Conservation (phyloP, 2,329 filamentous ascomycete species). For the Pestalotiopsis sp. region DNA sequence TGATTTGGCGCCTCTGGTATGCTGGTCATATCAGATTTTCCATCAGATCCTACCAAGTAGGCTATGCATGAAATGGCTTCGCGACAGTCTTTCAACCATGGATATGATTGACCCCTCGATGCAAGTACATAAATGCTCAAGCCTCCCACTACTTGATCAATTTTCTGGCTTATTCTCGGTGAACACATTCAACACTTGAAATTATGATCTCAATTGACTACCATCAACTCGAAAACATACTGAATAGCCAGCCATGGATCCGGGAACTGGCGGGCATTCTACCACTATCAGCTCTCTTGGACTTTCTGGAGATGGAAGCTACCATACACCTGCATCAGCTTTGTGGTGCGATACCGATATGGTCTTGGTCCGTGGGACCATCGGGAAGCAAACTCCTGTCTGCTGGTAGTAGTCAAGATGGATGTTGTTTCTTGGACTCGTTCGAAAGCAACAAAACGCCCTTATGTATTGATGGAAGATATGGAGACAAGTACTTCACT, state of each 20-base stretch:
- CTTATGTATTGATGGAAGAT: not conserved
- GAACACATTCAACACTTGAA: not conserved
- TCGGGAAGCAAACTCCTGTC: not conserved
- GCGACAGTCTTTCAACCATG: too few relatives aligned
- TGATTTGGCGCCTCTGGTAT: too few relatives aligned
- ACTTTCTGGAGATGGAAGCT: not conserved
- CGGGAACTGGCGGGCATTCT: not conserved
- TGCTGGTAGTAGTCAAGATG: not conserved
- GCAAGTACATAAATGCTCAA: too few relatives aligned
- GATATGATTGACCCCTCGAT: too few relatives aligned
- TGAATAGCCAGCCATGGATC: not conserved
- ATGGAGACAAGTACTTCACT: constrained; percentile 1
- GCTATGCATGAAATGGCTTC: too few relatives aligned
- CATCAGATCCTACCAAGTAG: too few relatives aligned
- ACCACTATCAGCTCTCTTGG: not conserved
- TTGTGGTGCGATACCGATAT: not conserved
- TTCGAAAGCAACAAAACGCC: not conserved
- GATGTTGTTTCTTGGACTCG: not conserved
- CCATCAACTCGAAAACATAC: not conserved
- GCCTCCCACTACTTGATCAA: too few relatives aligned
- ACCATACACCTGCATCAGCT: not conserved
- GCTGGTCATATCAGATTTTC: too few relatives aligned
- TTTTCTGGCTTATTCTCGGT: too few relatives aligned
- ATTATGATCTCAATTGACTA: not conserved
- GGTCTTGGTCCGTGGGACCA: not conserved